Conservation (phyloP, 495 filamentous ascomycete genomes). For the Tuber calosporum region DNA sequence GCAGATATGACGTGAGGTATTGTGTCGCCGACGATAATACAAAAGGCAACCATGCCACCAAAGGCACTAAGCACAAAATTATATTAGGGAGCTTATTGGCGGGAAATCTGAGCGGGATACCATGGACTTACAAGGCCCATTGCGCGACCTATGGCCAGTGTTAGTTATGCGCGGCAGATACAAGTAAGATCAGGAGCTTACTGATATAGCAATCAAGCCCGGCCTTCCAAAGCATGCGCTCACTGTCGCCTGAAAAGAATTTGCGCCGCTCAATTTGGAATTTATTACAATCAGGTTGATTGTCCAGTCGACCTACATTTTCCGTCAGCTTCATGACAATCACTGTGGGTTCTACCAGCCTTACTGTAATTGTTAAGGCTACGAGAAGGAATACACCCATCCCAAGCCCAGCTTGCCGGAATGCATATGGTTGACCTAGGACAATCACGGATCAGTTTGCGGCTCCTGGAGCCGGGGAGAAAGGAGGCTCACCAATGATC, state of each 20-base stretch:
- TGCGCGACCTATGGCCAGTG: constrained; percentile 56
- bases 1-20: constrained; percentile 84
- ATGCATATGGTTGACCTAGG: constrained; percentile 78
- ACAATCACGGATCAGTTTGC: constrained; percentile 13
- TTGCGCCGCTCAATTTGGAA: constrained; percentile 82
- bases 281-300: constrained; percentile 94
- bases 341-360: constrained; percentile 7
- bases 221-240: constrained; percentile 83
- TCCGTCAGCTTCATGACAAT: constrained; percentile 7
- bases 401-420: constrained; percentile 77
- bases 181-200: constrained; percentile 34
- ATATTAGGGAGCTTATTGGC: constrained; percentile 15
- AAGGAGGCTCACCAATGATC: constrained; percentile 60
- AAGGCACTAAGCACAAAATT: constrained; percentile 56
- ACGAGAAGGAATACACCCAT: constrained; percentile 73
- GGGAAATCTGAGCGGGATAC: not conserved
- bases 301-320: constrained; percentile 72
- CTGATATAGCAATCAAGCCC: constrained; percentile 79
- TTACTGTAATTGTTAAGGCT: constrained; percentile 64
- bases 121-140: constrained; percentile 67
- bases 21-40: constrained; percentile 90
- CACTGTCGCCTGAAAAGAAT: constrained; percentile 90
- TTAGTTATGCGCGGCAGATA: constrained; percentile 11
- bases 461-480: not conserved
- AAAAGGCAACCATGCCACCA: constrained; percentile 96